phyloP scores from a whole-genome alignment of 192 early-diverging fungal genomes.

The Jimgerdemannia lactiflua region DNA sequence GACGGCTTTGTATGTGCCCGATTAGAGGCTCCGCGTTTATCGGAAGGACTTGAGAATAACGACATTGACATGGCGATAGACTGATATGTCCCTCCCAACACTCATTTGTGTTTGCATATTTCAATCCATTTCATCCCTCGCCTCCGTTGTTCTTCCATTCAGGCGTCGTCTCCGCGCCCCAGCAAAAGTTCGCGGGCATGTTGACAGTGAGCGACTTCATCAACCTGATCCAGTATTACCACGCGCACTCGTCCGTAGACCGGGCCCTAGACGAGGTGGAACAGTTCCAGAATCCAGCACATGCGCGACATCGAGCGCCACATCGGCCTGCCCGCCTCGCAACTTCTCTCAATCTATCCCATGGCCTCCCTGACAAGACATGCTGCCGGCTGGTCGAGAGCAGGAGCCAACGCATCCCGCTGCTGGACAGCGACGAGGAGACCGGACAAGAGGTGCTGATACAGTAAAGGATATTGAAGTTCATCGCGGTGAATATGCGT shows the following conservation, averaged over 20 bases:
- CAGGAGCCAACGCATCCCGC: slow-evolving; percentile 83
- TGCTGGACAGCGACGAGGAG: slow-evolving; percentile 79
- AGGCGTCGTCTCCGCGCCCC: slow-evolving; percentile 91
- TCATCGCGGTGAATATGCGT: slow-evolving; percentile 79
- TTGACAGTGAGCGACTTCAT: slow-evolving; percentile 96
- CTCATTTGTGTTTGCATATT: too few relatives aligned
- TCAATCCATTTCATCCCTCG: too few relatives aligned
- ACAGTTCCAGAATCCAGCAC: slow-evolving; percentile 64
- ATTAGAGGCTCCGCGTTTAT: too few relatives aligned
- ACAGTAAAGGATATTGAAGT: slow-evolving; percentile 83
- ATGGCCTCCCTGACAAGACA: slow-evolving; percentile 86
- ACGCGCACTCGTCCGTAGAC: slow-evolving; percentile 73
- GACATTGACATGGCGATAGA: too few relatives aligned
- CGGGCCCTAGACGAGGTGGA: slow-evolving; percentile 89
- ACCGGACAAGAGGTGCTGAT: slow-evolving; percentile 83
- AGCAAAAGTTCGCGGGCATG: slow-evolving; percentile 89
- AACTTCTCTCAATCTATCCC: slow-evolving; percentile 77
- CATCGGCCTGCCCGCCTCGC: slow-evolving; percentile 55
- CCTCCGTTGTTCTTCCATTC: too few relatives aligned
- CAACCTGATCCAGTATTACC: slow-evolving; percentile 91
- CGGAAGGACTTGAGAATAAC: too few relatives aligned
- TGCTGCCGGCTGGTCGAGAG: slow-evolving; percentile 75
- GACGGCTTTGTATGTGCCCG: too few relatives aligned
- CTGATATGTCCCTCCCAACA: too few relatives aligned
- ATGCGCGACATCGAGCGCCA: slow-evolving; percentile 63